Conservation (phyloP, 2,329 filamentous ascomycete species). For the Aaosphaeria pasadenensis region DNA sequence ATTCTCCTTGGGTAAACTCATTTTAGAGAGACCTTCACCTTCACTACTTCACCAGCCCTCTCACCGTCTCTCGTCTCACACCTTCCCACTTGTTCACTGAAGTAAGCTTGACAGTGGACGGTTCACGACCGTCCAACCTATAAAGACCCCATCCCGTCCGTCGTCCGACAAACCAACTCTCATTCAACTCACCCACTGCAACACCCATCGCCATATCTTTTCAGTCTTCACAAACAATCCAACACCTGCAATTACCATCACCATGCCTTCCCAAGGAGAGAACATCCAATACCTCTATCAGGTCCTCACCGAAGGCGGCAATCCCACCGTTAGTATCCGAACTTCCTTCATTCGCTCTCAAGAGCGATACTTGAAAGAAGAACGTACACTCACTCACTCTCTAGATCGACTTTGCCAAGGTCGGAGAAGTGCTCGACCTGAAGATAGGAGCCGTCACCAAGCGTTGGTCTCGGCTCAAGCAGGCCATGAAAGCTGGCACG, state of each 20-base stretch:
- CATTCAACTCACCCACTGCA: neutral
- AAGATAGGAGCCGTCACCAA: slow-evolving; percentile 23
- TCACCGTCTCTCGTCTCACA: neutral
- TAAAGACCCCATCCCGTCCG: neutral
- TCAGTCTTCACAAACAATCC: neutral
- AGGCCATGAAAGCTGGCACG: slow-evolving; percentile 19
- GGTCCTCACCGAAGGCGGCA: slow-evolving; percentile 22
- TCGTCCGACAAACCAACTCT: neutral
- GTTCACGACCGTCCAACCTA: neutral
- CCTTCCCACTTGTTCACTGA: neutral
- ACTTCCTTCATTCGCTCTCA: neutral
- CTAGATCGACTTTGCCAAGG: slow-evolving; percentile 29
- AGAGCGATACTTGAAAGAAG: neutral
- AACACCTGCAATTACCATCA: neutral
- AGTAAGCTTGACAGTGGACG: neutral
- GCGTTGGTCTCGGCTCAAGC: slow-evolving; percentile 34
- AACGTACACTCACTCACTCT: too few relatives aligned
- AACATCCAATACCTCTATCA: slow-evolving; percentile 30
- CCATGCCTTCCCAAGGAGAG: slow-evolving; percentile 27
- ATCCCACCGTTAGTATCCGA: slow-evolving; percentile 14
- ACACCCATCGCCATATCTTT: neutral
- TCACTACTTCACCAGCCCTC: neutral
- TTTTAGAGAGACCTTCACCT: neutral
- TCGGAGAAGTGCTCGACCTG: slow-evolving; percentile 21
- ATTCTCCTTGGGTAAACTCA: too few relatives aligned